Percentiles rank a stretch among this genome's conserved stretches.
phyloP scores from a whole-genome alignment of 805 yeast species.

The Candida andamanensis region DNA sequence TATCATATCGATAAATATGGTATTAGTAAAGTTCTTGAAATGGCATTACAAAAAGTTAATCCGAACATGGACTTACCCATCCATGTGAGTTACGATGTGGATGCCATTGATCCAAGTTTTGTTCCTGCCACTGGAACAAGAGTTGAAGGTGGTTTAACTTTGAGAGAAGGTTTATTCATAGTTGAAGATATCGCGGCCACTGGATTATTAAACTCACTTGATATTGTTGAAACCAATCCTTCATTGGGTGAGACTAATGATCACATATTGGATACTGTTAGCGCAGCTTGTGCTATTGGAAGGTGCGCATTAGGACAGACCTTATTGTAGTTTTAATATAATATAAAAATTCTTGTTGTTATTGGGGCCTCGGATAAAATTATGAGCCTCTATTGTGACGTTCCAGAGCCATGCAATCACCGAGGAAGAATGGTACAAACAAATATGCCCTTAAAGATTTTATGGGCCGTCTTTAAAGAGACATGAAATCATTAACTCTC shows the following conservation, averaged over 20 bases:
- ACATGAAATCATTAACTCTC: no score
- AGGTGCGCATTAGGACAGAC: constrained; percentile 95
- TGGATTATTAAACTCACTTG: constrained; percentile 83
- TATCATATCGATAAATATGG: constrained; percentile 94
- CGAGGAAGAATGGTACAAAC: no score
- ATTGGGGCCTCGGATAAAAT: no score
- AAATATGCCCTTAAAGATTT: no score
- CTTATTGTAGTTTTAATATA: constrained; percentile 39
- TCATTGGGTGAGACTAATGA: constrained; percentile 70
- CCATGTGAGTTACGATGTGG: constrained; percentile 92
- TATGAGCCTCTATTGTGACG: no score
- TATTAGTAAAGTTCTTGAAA: constrained; percentile 82
- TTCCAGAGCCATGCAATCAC: no score
- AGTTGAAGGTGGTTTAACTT: constrained; percentile 90
- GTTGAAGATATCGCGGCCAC: constrained; percentile 90
- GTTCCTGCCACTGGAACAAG: constrained; percentile 99
- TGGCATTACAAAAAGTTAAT: constrained; percentile 78
- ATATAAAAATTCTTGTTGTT: no score
- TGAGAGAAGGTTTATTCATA: constrained; percentile 89
- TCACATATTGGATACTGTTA: constrained; percentile 78
- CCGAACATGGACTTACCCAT: constrained; percentile 68
- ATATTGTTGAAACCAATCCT: constrained; percentile 93
- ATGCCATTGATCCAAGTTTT: constrained; percentile 89
- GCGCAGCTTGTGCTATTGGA: constrained; percentile 86
- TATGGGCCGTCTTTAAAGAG: no score